Conservation (phyloP, 768 basidiomycete genomes). For the Asterophora parasitica region DNA sequence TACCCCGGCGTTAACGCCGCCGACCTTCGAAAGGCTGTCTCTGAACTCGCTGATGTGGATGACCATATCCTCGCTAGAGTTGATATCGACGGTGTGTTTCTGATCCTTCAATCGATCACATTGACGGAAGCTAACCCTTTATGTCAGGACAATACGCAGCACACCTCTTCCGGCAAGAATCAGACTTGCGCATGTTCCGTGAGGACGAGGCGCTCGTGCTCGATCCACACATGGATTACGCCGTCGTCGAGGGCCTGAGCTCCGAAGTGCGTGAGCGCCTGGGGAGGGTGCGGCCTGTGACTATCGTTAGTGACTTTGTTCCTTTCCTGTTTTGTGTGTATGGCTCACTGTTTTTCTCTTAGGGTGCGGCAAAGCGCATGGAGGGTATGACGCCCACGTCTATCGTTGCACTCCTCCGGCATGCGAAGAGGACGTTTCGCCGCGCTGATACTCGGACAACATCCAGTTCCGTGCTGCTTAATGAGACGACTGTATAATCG, state of each 20-base stretch:
- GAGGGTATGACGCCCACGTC: conserved; percentile 89
- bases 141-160: conserved; percentile 52
- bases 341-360: not conserved
- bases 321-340: not conserved
- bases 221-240: conserved; percentile 69
- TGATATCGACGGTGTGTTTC: conserved; percentile 59
- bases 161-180: conserved; percentile 66
- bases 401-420: conserved; percentile 60
- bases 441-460: too few species aligned
- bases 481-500: too few species aligned
- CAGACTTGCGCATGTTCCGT: conserved; percentile 69
- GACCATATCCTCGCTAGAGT: conserved; percentile 54
- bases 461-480: too few species aligned
- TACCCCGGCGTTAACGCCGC: conserved; percentile 47
- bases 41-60: conserved; percentile 46
- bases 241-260: conserved; percentile 60
- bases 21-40: conserved; percentile 39
- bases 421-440: conserved; percentile 44
- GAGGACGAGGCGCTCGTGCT: conserved; percentile 71
- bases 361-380: conserved; percentile 93
- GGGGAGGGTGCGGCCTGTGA: conserved; percentile 54
- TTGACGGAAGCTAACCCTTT: not conserved
- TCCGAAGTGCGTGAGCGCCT: conserved; percentile 71
- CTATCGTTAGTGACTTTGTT: conserved; percentile 36
- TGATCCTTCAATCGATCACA: not conserved